Evolutionary conservation across 768 basidiomycete genomes (phyloP).

Genomic region (Tricholoma terreum): DNA sequence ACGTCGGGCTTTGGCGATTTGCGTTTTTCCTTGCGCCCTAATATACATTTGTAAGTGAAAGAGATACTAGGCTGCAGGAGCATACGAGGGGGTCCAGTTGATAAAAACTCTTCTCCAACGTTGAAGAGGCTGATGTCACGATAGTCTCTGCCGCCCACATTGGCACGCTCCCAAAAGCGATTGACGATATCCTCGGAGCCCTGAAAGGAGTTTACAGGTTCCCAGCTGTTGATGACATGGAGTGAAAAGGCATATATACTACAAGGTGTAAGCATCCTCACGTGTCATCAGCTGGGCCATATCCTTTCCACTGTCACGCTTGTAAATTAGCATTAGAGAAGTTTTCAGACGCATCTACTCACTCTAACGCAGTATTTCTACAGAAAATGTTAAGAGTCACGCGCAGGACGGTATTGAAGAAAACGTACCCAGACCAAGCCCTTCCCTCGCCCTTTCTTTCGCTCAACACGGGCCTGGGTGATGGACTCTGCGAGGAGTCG

Average conservation of each 20-base stretch:
- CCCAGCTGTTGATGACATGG: slow-evolving; percentile 48
- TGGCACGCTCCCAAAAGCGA: slow-evolving; percentile 48
- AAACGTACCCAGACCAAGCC: slow-evolving; percentile 50
- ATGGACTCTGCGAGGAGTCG: slow-evolving; percentile 44
- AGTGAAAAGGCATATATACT: slow-evolving; percentile 2
- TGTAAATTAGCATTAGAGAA: slow-evolving; percentile 1
- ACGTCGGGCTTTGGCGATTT: slow-evolving; percentile 5
- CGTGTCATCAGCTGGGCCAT: slow-evolving; percentile 53
- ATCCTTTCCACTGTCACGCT: slow-evolving; percentile 58
- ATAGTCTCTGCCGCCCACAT: slow-evolving; percentile 48
- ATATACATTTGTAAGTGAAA: slow-evolving; percentile 2
- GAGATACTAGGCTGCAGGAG: background rate
- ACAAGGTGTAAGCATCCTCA: slow-evolving; percentile 28
- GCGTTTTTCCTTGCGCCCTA: slow-evolving; percentile 20
- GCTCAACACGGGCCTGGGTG: slow-evolving; percentile 48
- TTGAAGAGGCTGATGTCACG: slow-evolving; percentile 48
- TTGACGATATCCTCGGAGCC: slow-evolving; percentile 55
- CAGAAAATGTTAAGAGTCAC: slow-evolving; percentile 5
- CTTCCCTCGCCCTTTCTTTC: slow-evolving; percentile 38
- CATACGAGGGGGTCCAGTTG: slow-evolving; percentile 60
- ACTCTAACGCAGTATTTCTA: slow-evolving; percentile 63
- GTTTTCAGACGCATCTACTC: slow-evolving; percentile 17
- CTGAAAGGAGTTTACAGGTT: slow-evolving; percentile 58
- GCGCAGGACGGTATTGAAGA: slow-evolving; percentile 1
- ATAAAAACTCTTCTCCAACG: slow-evolving; percentile 50